Conservation (phyloP, 768 basidiomycete species). For the Macrolepiota fuliginosa region DNA sequence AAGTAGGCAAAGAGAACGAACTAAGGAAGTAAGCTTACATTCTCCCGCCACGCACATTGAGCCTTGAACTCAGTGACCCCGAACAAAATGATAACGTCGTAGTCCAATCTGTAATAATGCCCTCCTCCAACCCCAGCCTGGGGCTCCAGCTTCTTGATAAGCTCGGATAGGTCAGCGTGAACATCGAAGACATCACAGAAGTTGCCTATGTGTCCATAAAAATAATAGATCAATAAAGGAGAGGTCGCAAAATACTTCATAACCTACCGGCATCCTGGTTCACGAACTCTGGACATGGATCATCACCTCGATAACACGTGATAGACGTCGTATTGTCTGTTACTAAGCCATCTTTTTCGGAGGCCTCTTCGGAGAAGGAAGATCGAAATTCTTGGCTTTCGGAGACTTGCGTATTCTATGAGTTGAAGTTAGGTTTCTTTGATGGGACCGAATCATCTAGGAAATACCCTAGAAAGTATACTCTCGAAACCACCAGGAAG, state of each 20-base stretch:
- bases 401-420: conserved; percentile 14
- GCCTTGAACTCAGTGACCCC: conserved; percentile 18
- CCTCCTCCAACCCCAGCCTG: not conserved
- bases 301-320: conserved; percentile 21
- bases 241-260: not conserved
- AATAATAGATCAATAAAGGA: conserved; percentile 13
- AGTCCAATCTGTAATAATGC: conserved; percentile 17
- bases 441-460: not conserved
- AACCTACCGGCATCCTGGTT: conserved; percentile 20
- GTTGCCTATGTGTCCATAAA: conserved; percentile 2
- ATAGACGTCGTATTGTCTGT: conserved; percentile 10
- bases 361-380: not conserved
- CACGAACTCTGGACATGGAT: conserved; percentile 18
- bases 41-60: conserved; percentile 16
- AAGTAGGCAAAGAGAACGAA: not conserved
- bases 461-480: conserved; percentile 38
- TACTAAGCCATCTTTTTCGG: conserved; percentile 9
- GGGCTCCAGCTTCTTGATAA: conserved; percentile 2
- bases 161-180: conserved; percentile 7
- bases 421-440: not conserved
- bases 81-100: conserved; percentile 18
- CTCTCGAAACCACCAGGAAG: conserved; percentile 17
- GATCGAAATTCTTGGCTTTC: conserved; percentile 40
- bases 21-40: conserved; percentile 7
- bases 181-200: conserved; percentile 12